Base-by-base conservation (phyloP, 2,329 filamentous ascomycete species). In the Dactylellina leptospora region DNA sequence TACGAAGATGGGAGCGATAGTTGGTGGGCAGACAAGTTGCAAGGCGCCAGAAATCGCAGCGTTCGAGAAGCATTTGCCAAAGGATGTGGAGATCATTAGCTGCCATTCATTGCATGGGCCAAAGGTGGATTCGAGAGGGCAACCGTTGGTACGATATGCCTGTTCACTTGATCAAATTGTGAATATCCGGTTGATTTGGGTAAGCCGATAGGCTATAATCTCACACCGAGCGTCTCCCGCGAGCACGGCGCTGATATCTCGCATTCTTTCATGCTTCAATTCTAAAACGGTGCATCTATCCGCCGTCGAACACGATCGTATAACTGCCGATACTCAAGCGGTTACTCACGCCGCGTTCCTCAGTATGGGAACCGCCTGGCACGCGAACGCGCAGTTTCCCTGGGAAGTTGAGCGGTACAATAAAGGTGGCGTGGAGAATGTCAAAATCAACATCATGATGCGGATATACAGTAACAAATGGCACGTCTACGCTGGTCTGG, bases 401-500 rank as follows among this genome's bases (percentile, higher is more conserved):
- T 99, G 95, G 95, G 93, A 97, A 77, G 88, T 93, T 48, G 87
- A 88, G n/a, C 92, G 95, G 74, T 99, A 97, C 80, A 71, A 62
- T 53, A 87, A 97, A 2, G 95, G 95, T 68, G 96, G 95, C 56
- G 96, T 99, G 77, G 95, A 99, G 81, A 99, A 99, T 80, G 93
- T 97, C 77, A 99, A 99, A 82, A 96, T 97, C 83, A 99, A 99
- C 82, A 88, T 97, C 76, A 97, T 92, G 76, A 83, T 99, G 75
- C 92, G 95, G 76, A 97, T 99, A 82, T 99, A 97, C 82, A 89
- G 90, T 71, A 96, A 97, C 81, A 99, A 97, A 81, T 99, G 96
- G 96, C 96, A 99, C 82, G 95, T 99, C 66, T 99, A 99, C 80
- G 95, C 95, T 18, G 95, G 95, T 0, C 88, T 99, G 6, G 95